A percentile compares a stretch with the other conserved stretches of the same genome.
Evolutionary conservation across 441 rosid species (phyloP).

Genomic region (Pelargonium australe): DNA sequence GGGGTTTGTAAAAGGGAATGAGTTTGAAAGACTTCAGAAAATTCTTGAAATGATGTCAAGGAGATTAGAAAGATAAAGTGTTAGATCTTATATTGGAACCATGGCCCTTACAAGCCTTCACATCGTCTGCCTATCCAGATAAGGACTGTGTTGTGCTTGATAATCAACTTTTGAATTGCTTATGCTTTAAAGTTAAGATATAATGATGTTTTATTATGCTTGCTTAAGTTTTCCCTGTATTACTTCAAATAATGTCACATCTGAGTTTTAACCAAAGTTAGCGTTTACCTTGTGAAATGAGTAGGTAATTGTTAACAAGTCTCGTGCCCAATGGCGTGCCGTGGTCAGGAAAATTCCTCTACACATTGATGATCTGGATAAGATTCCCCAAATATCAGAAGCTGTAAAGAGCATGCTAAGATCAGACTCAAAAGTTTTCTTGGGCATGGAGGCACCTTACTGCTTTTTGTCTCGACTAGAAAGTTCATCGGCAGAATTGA

Average conservation of each 20-base stretch:
- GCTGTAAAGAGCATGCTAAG: conserved; percentile 58
- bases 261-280: not conserved
- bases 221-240: not conserved
- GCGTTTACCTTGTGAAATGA: conserved; percentile 3
- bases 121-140: not conserved
- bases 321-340: conserved; percentile 74
- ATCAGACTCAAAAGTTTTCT: conserved; percentile 57
- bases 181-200: not conserved
- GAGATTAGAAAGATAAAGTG: not conserved
- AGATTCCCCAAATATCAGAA: conserved; percentile 58
- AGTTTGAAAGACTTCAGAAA: not conserved
- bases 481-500: conserved; percentile 58
- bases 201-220: not conserved
- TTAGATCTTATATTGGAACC: not conserved
- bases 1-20: not conserved
- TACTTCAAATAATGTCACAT: not conserved
- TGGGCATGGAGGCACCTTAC: conserved; percentile 75
- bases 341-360: conserved; percentile 55
- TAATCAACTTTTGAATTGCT: not conserved
- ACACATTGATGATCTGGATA: conserved; percentile 54
- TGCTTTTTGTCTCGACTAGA: conserved; percentile 72
- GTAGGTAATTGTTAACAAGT: conserved; percentile 81
- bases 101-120: not conserved
- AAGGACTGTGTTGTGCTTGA: not conserved
- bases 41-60: not conserved